phyloP scores from a whole-genome alignment of 108 stramenopile species.

The Bacterosira constricta region DNA sequence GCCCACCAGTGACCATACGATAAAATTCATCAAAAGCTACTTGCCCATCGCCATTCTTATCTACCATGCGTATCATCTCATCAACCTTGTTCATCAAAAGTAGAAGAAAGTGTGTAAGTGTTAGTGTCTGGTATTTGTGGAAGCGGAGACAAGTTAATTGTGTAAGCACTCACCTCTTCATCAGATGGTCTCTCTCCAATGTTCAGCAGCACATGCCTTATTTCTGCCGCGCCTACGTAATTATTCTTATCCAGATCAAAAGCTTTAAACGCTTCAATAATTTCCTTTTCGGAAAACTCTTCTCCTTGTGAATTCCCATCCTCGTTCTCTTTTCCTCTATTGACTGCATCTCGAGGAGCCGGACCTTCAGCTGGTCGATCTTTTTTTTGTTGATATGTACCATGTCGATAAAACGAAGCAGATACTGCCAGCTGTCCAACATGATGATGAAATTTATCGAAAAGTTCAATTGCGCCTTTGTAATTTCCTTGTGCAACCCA shows the following conservation, averaged over 20 bases:
- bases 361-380: not conserved
- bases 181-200: slow-evolving; percentile 83
- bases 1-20: slow-evolving; percentile 75
- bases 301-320: slow-evolving; percentile 10
- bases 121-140: too few species aligned
- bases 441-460: slow-evolving; percentile 63
- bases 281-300: slow-evolving; percentile 84
- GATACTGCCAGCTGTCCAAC: slow-evolving; percentile 69
- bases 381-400: slow-evolving; percentile 21
- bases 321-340: slow-evolving; percentile 8
- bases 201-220: slow-evolving; percentile 76
- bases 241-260: slow-evolving; percentile 87
- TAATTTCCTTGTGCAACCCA: slow-evolving; percentile 81
- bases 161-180: slow-evolving; percentile 59
- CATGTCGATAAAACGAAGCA: slow-evolving; percentile 73
- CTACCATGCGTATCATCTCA: slow-evolving; percentile 87
- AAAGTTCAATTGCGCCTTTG: slow-evolving; percentile 71
- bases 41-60: slow-evolving; percentile 81
- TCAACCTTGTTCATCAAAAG: slow-evolving; percentile 47
- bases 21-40: slow-evolving; percentile 83
- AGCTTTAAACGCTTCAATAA: slow-evolving; percentile 72
- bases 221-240: slow-evolving; percentile 81
- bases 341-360: not conserved
- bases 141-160: not conserved
- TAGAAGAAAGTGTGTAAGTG: not conserved